Conservation (phyloP, 1,284 basidiomycete species). For the Tilletia horrida region DNA sequence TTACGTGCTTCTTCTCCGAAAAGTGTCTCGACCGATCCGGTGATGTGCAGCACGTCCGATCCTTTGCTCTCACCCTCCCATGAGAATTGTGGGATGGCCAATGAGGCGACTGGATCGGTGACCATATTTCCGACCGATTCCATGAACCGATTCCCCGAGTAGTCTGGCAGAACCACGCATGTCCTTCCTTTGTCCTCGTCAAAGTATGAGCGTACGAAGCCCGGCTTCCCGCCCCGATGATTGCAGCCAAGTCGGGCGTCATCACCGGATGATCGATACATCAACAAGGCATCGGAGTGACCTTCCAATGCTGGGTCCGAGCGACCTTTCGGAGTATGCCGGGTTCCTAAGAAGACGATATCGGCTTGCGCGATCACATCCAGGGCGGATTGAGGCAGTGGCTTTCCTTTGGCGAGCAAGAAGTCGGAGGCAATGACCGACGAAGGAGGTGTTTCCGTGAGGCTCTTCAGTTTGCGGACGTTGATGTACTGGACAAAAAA, state of each 20-base stretch:
- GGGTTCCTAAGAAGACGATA: constrained; percentile 18
- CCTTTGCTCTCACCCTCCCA: not conserved
- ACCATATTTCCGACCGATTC: constrained; percentile 24
- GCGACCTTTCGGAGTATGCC: constrained; percentile 13
- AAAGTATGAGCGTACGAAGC: constrained; percentile 21
- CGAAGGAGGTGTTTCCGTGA: not conserved
- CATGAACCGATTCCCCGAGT: constrained; percentile 24
- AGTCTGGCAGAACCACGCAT: constrained; percentile 25
- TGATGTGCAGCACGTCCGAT: constrained; percentile 20
- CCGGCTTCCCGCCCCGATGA: constrained; percentile 20
- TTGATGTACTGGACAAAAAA: constrained; percentile 18
- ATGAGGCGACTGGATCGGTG: constrained; percentile 21
- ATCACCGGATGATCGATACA: constrained; percentile 15
- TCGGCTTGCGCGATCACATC: constrained; percentile 18
- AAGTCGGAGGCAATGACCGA: not conserved
- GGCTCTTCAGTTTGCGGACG: not conserved
- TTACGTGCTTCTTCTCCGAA: constrained; percentile 13
- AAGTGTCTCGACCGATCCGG: constrained; percentile 22
- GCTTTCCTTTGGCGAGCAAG: not conserved
- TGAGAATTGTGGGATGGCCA: constrained; percentile 19
- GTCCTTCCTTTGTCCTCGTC: constrained; percentile 17
- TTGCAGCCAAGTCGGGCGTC: constrained; percentile 22
- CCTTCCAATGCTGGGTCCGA: not conserved
- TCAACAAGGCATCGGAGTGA: not conserved
- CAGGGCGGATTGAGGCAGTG: constrained; percentile 8